Evolutionary conservation across 805 yeast genomes (phyloP), one percentile per base, ranked within the genome.

Genomic region (Pichia ethanolica): DNA sequence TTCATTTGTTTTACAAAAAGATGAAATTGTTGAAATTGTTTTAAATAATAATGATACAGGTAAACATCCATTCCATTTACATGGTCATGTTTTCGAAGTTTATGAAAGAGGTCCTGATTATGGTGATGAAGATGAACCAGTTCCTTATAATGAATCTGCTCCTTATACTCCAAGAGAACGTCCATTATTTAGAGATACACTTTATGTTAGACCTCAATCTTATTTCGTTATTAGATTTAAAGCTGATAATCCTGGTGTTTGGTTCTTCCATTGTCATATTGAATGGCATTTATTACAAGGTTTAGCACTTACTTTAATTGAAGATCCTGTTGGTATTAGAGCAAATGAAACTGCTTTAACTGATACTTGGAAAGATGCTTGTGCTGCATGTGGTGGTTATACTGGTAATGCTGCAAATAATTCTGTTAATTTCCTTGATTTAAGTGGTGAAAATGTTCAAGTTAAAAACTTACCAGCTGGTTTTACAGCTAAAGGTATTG

Each of bases 281-380:
- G 98, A 93, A 67, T 91, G 99, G 99, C 99, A 93, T 72, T 78
- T 91, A 74, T 77, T 82, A 62, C 98, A 93, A 73, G 99, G 99
- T 62, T 77, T 91, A 60, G 95, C 95, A 11, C 59, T 89, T 49
- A 73, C 75, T 10, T 71, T 93, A 41, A 71, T 91, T 48, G 99
- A 91, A 71, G 96, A 89, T 49, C 99, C 99, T 32, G 57, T 66
- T 10, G 74, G 75, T 49, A 73, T 91, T 45, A 88, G 83, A 66
- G 67, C 66, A 20, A 71, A 72, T 49, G 86, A 86, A 68, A 73
- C 73, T 47, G 35, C 46, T 20, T 63, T 90, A 45, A 75, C 90
- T 36, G 82, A 79, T 3, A 74, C 75, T 66, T 84, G 79, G 70
- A 70, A 64, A 52, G 71, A 71, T 26, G 75, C 78, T 45, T 93